Evolutionary conservation across 2,329 filamentous ascomycete species (phyloP), one percentile per base, ranked within the genome.

Genomic region (Nothophoma quercina): DNA sequence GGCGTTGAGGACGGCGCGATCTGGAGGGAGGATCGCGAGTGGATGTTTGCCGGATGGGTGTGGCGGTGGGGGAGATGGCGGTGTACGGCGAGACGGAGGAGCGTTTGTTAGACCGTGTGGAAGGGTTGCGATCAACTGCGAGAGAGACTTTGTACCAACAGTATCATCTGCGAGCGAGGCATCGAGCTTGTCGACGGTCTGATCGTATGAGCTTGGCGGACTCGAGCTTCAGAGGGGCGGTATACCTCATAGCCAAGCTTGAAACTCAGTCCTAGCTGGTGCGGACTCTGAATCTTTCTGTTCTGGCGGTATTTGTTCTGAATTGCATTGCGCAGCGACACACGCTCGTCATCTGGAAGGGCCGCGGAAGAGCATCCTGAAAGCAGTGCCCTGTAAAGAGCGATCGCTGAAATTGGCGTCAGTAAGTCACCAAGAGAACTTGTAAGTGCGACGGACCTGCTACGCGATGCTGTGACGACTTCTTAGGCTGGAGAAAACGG

Each of bases 381-480:
- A 44, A 91, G 75, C 48, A 93, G 83, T 28, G 88, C 85, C 57
- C 87, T 83, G 75, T 88, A 93, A 40, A 93, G 84, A 42, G 89
- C 87, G 58, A 90, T 81, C 68, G 85, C 87, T 88, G 48, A 9
- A 26, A 15, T 6, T 12, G 26, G 7, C 3, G 19, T 54, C 56
- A 61, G 50, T 7, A 8, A 16, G 3, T 36, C n/a, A n/a, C n/a
- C n/a, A n/a, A 7, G 6, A 30, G n/a, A 4, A 15, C 7, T 28
- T 2, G 30, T 19, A 5, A 7, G 6, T 29, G 13, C 5, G 25
- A 69, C 59, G 69, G 15, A 82, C 80, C 79, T 69, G 82, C 81
- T 71, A 79, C 70, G 55, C 82, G 78, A 72, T 85, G 82, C 52
- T 75, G 73, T 61, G 77, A 75, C 50, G 77, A 79, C 60, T 74